Percentiles rank a stretch among this genome's conserved stretches.
Conservation (phyloP, 2,329 filamentous ascomycete genomes). For the Botryotinia convoluta region DNA sequence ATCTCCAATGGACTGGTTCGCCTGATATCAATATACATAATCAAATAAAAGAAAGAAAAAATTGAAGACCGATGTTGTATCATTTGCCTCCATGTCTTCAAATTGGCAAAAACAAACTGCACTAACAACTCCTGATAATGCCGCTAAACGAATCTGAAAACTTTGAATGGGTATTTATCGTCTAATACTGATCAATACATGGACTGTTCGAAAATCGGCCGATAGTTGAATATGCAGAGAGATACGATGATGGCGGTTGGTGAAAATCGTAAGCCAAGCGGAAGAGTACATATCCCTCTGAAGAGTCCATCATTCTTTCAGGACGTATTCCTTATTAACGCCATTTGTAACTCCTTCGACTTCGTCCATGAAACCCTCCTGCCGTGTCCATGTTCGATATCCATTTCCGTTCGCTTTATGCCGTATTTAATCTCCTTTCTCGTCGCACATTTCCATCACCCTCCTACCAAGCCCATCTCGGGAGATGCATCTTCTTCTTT, state of each 20-base stretch:
- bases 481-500: neutral
- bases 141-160: neutral
- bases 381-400: neutral
- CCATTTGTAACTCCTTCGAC: neutral
- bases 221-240: neutral
- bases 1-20: conserved; percentile 41
- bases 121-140: conserved; percentile 2
- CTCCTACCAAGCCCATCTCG: neutral
- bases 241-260: neutral
- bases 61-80: conserved; percentile 12
- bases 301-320: no score
- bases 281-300: neutral
- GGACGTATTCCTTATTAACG: neutral
- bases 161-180: neutral
- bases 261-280: neutral
- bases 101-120: neutral
- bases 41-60: neutral
- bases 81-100: neutral
- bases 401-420: neutral
- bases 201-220: neutral
- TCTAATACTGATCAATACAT: neutral
- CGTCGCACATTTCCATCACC: neutral
- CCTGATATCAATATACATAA: conserved; percentile 40
- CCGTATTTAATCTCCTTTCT: neutral
- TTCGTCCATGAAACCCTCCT: neutral